These are phyloP conservation scores for Fallopia convolvulus DNA, from an alignment of 148 eudicot genomes.

Conservation along the genomic window DNA sequence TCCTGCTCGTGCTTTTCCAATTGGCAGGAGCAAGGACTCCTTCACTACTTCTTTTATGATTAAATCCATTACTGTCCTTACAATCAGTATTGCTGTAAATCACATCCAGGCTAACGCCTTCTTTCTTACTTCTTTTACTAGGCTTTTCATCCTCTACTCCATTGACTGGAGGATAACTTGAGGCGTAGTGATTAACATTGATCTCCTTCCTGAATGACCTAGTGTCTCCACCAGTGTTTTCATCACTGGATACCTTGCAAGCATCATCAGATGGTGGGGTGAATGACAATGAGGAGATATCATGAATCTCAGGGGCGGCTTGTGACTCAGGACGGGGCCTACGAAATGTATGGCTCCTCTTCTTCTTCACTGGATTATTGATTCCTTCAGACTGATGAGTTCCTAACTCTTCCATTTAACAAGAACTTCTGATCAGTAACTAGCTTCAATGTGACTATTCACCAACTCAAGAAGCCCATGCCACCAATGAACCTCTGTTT, in stretches of 20 bases:
- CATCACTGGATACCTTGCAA: conserved; percentile 63
- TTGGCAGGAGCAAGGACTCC: conserved; percentile 32
- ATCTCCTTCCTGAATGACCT: conserved; percentile 53
- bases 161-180: conserved; percentile 29
- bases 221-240: conserved; percentile 40
- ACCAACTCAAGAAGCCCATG: neutral
- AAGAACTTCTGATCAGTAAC: neutral
- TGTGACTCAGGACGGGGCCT: conserved; percentile 56
- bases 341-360: conserved; percentile 55
- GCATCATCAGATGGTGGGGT: conserved; percentile 63
- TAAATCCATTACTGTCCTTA: conserved; percentile 20
- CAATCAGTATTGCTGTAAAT: conserved; percentile 24
- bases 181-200: conserved; percentile 62
- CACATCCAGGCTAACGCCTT: conserved; percentile 36
- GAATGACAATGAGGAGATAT: conserved; percentile 42
- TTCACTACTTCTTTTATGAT: conserved; percentile 28
- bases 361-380: conserved; percentile 41
- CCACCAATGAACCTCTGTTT: conserved; percentile 1
- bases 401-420: conserved; percentile 58
- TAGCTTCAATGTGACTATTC: neutral
- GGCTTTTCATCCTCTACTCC: conserved; percentile 36
- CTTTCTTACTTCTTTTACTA: conserved; percentile 35
- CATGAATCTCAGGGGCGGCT: conserved; percentile 30
- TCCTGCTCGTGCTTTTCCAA: conserved; percentile 27
- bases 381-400: conserved; percentile 41